These are phyloP conservation scores for Colletotrichum navitas DNA, from an alignment of 2,329 filamentous ascomycete genomes.

Conservation along the genomic window DNA sequence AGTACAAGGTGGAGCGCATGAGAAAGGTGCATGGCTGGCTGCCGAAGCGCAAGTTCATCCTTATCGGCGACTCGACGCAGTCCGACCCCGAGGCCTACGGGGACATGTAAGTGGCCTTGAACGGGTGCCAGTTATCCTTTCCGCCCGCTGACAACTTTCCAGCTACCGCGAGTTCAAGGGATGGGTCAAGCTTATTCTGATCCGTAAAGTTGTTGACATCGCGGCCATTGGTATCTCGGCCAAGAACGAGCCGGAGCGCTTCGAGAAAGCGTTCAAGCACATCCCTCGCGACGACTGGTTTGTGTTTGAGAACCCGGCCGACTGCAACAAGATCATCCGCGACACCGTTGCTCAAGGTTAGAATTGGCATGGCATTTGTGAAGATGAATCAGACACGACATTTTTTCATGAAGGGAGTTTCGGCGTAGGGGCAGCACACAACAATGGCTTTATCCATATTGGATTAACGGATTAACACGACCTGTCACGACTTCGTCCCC, in stretches of 20 bases:
- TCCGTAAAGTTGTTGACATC: conserved; percentile 85
- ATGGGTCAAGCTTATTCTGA: conserved; percentile 88
- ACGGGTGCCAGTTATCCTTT: not conserved
- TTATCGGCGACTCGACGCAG: conserved; percentile 92
- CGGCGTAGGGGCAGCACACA: not conserved
- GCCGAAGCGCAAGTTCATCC: conserved; percentile 82
- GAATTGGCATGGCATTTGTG: no score
- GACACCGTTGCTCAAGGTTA: conserved; percentile 45
- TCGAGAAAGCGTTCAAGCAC: conserved; percentile 84
- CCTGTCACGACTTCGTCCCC: not conserved
- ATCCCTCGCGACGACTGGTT: conserved; percentile 81
- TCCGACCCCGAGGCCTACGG: conserved; percentile 92
- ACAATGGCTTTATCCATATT: not conserved
- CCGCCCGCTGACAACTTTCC: not conserved
- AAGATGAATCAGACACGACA: not conserved
- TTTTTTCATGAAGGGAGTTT: not conserved
- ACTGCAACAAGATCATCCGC: conserved; percentile 64
- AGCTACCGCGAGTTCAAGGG: conserved; percentile 74
- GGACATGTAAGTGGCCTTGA: conserved; percentile 70
- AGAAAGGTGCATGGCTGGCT: conserved; percentile 83
- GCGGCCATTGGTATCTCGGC: conserved; percentile 76
- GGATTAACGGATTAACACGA: conserved; percentile 6
- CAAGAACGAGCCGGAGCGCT: conserved; percentile 80
- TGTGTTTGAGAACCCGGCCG: conserved; percentile 82
- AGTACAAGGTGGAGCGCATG: conserved; percentile 88